Conservation (phyloP, 306 rosid genomes). For the Cercis canadensis region DNA sequence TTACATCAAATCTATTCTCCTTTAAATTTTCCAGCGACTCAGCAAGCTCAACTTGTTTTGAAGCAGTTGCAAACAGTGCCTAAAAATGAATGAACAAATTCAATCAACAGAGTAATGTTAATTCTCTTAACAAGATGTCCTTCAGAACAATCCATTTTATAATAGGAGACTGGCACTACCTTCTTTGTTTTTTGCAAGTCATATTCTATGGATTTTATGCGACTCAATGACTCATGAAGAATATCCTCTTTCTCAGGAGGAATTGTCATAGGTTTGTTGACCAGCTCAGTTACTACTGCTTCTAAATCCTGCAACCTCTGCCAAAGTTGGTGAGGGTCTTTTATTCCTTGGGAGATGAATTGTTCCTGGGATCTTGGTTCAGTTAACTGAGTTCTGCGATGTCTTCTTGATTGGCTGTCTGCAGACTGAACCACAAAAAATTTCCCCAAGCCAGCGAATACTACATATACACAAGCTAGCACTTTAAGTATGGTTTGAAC, state of each 20-base stretch:
- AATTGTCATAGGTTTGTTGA: conserved; percentile 77
- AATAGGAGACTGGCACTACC: conserved; percentile 56
- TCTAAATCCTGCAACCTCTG: conserved; percentile 85
- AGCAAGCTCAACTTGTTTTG: conserved; percentile 93
- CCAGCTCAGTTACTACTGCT: conserved; percentile 71
- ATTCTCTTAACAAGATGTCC: conserved; percentile 30
- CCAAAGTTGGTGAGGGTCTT: conserved; percentile 74
- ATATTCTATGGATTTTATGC: conserved; percentile 84
- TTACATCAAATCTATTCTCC: conserved; percentile 62
- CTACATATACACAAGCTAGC: conserved; percentile 60
- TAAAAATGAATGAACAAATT: conserved; percentile 42
- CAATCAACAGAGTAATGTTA: conserved; percentile 35
- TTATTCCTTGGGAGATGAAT: conserved; percentile 41
- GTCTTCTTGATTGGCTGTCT: conserved; percentile 39
- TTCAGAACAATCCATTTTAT: conserved; percentile 24
- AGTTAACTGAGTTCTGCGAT: conserved; percentile 35
- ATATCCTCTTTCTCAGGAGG: conserved; percentile 92
- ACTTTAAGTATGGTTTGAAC: conserved; percentile 55
- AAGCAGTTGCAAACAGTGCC: conserved; percentile 89
- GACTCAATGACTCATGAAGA: conserved; percentile 86
- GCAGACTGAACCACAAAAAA: conserved; percentile 37
- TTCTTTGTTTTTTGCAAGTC: conserved; percentile 94
- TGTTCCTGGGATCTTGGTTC: conserved; percentile 60
- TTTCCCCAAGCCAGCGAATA: conserved; percentile 56
- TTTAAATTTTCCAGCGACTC: conserved; percentile 78